These are phyloP conservation scores for Parmales sp. DNA, from an alignment of 108 stramenopile species.

Conservation along the genomic window DNA sequence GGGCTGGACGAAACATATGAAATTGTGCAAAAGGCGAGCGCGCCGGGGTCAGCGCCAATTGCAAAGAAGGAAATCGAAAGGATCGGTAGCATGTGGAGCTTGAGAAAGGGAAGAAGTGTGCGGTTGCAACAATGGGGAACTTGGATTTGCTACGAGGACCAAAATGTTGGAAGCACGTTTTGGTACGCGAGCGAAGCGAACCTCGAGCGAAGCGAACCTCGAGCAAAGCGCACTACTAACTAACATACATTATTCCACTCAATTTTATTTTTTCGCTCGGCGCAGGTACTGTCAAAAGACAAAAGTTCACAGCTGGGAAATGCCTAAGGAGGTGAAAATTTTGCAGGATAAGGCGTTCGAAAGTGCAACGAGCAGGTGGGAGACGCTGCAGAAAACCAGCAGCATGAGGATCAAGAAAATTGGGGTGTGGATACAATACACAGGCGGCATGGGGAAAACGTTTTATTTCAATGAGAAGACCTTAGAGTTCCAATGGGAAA, in stretches of 20 bases:
- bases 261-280: too few species aligned
- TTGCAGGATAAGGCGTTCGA: neutral
- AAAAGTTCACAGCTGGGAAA: conserved; percentile 20
- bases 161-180: conserved; percentile 15
- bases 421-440: conserved; percentile 40
- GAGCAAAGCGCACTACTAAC: too few species aligned
- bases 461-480: conserved; percentile 9
- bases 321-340: conserved; percentile 19
- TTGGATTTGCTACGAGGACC: conserved; percentile 43
- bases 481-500: conserved; percentile 7
- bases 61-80: neutral
- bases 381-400: neutral
- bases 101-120: conserved; percentile 18
- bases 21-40: neutral
- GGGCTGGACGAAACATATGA: conserved; percentile 11
- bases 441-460: conserved; percentile 12
- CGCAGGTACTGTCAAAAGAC: conserved; percentile 29
- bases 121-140: conserved; percentile 29
- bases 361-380: neutral
- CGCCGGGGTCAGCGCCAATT: neutral
- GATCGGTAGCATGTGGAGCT: conserved; percentile 16
- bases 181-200: too few species aligned
- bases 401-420: conserved; percentile 32
- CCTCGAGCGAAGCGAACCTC: too few species aligned
- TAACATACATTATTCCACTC: too few species aligned